These are phyloP conservation scores for Xylaria curta DNA, from an alignment of 495 filamentous ascomycete genomes.

Conservation along the genomic window DNA sequence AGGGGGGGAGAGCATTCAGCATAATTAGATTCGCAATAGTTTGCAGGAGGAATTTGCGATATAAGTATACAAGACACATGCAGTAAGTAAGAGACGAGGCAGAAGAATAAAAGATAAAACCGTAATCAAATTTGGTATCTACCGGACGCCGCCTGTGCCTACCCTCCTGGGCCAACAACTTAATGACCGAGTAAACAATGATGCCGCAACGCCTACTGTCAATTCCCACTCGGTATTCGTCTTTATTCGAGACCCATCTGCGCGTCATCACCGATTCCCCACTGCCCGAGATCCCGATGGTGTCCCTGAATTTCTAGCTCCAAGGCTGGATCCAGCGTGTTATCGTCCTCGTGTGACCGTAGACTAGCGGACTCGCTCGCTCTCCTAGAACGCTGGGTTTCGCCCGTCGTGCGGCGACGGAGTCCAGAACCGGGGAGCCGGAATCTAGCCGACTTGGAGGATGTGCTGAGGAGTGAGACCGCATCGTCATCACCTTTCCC, in stretches of 20 bases:
- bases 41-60: background rate
- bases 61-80: background rate
- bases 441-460: slow-evolving; percentile 38
- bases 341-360: slow-evolving; percentile 47
- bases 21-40: background rate
- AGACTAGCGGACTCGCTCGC: slow-evolving; percentile 43
- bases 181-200: background rate
- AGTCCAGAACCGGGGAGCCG: slow-evolving; percentile 31
- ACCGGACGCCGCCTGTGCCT: slow-evolving; percentile 34
- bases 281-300: slow-evolving; percentile 44
- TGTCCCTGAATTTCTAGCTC: slow-evolving; percentile 55
- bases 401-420: slow-evolving; percentile 36
- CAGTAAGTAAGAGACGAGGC: background rate
- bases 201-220: background rate
- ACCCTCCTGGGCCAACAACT: background rate
- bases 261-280: slow-evolving; percentile 63
- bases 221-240: background rate
- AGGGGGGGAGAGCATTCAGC: background rate
- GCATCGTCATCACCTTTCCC: slow-evolving; percentile 38
- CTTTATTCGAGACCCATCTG: slow-evolving; percentile 57
- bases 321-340: slow-evolving; percentile 37
- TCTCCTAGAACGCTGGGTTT: slow-evolving; percentile 41
- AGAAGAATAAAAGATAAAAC: slow-evolving; percentile 21
- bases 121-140: slow-evolving; percentile 38
- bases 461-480: slow-evolving; percentile 40